Base-by-base conservation (phyloP, 2,329 filamentous ascomycete genomes). In the Aureobasidium sp. region DNA sequence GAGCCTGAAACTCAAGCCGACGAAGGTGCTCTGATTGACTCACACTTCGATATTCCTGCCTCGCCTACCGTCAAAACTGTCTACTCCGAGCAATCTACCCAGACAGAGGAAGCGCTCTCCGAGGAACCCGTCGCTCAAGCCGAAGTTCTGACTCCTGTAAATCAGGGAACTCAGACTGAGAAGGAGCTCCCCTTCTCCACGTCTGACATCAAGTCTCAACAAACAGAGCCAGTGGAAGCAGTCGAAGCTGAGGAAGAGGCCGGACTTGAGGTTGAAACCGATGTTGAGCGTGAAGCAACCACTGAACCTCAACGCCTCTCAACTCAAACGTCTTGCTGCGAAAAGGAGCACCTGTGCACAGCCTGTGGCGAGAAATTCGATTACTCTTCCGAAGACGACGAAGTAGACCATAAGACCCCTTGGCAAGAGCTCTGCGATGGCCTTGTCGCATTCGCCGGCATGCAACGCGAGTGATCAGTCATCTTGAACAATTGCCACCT, bases 341-440 rank as follows among this genome's bases (percentile, higher is more conserved):
- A 48, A 27, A 25, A 64, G 27, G 55, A 58, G 53, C 53, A 44
- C 11, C 37, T 41, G 39, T 56, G 41, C 37, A 45, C 39, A 27
- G 37, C 60, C 17, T 60, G 57, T 14, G 57, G 57, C 45, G 37
- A 51, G 15, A 20, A 49, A 17, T 15, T 60, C 34, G 62, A 64
- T 31, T 53, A 57, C 36, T 61, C 41, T n/a, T 63, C 42, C 36
- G 41, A 56, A 55, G 62, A 62, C 8, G 56, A 59, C 14, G 57
- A 42, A 25, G 9, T 36, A 5, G 20, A 61, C 27, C 59, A 62
- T 12, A 71, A 67, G 61, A 70, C 67, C n/a, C 70, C 72, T 5
- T 72, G 71, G 69, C 67, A 68, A 55, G 72, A 74, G 62, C 67
- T 74, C 7, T 74, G 72, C 68, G 67, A 68, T 25, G 68, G 70